Base-by-base conservation (phyloP, 169 alveolate genomes). In the Plasmodium falciparum region DNA sequence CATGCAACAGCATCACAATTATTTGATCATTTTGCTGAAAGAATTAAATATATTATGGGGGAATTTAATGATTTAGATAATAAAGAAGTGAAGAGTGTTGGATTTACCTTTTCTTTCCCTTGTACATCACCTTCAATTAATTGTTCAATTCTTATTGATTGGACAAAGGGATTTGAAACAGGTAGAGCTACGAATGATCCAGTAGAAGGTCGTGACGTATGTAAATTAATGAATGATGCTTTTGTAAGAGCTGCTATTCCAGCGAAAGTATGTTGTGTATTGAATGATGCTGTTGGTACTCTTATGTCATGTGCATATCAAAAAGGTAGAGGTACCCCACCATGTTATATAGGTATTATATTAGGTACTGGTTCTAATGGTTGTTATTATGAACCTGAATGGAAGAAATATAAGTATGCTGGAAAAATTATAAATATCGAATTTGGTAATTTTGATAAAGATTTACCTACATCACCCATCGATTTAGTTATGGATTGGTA, bases 121-220 rank as follows among this genome's bases (percentile, higher is more conserved):
- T 95, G 97, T 85, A 92, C 94, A 3, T 92, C 93, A 80, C 93
- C 91, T 47, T 92, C 97, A 15, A 73, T 92, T 61, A 88, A 88
- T 56, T 78, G 85, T 73, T 94, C 97, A 50, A 86, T 93, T 33
- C 88, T 96, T 43, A 76, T 96, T 56, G 95, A 93, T 76, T 96
- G 98, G 98, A 96, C 98, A n/a, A 96, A 96, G 88, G 98, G 96
- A 13, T 96, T 96, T 75, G 98, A 96, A 70, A 96, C 98, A 11
- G 98, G 98, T 11, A 93, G 97, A 65, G 96, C 90, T 74, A 96
- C 98, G 7, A 72, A 69, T n/a, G 96, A 94, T 33, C 97, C 95
- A 43, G 98, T 96, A 24, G 98, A 95, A 71, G 98, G 98, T 70
- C 91, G 94, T n/a, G 98, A 96, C 88, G 97, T 96, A 6, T 97